Base-by-base conservation (phyloP, 1,139 yeast species). In the Nakaseomyces sp. region DNA sequence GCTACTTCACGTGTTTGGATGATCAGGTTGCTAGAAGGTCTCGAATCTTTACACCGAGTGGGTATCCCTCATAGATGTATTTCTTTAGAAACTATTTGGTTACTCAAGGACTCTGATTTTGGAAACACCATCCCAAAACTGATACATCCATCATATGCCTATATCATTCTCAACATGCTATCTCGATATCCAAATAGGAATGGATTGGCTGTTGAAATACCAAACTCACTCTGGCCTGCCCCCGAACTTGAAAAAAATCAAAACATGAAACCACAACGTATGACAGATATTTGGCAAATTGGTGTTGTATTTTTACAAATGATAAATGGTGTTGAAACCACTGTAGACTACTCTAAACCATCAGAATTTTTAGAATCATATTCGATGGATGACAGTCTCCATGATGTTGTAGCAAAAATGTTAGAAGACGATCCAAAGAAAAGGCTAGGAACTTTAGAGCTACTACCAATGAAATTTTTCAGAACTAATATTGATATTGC, bases 271-370 rank as follows among this genome's bases (percentile, higher is more conserved):
- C 81, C 82, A 9, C 84, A 81, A 46, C 70, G 86, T 37, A 86
- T 87, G 58, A 80, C 96, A 0, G 98, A 93, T 65, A 81, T 93
- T 5, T 91, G 96, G 96, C 84, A 85, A 54, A 67, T 89, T 41
- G 98, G 96, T 3, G 86, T 85, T 0, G 64, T 85, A 4, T 81
- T 91, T 54, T 67, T 85, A 22, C 77, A 85, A 49, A 72, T 87
- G 56, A 76, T 88, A 59, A 68, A 79, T 37, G 95, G 95, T 7
- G 60, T 68, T n/a, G 72, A 73, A 19, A 65, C 81, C 0, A 66
- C 74, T 1, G 64, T 72, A 12, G 74, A 73, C 9, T 85, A 68
- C 54, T 63, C 70, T 10, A 69, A 77, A 1, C 96, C 96, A 0
- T 66, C 65, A 7, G 82, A 77, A 8, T 84, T 85, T 52, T 56